These are phyloP conservation scores for Candida bentonensis DNA, from an alignment of 805 yeast species.

Conservation along the genomic window DNA sequence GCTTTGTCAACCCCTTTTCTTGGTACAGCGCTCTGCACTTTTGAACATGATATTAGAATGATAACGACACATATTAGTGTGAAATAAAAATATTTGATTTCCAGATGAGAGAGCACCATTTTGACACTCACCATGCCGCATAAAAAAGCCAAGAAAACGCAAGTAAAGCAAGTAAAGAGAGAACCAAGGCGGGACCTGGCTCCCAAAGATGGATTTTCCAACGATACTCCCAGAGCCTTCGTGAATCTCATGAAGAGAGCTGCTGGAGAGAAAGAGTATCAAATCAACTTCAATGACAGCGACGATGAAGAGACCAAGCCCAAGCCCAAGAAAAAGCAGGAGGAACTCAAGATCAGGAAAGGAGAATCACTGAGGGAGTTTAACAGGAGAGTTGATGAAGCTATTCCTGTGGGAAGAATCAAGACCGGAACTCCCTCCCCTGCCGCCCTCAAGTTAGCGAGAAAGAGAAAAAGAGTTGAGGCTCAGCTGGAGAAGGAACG, in stretches of 20 bases:
- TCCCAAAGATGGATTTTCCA: slow-evolving; percentile 11
- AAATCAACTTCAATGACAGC: slow-evolving; percentile 3
- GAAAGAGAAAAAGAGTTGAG: slow-evolving; percentile 14
- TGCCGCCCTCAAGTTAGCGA: slow-evolving; percentile 15
- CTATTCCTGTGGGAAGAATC: slow-evolving; percentile 26
- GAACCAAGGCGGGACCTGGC: slow-evolving; percentile 5
- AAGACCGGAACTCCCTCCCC: slow-evolving; percentile 19
- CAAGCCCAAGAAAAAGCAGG: slow-evolving; percentile 1
- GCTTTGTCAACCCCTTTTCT: no score
- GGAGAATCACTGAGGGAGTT: slow-evolving; percentile 28
- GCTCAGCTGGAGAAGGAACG: slow-evolving; percentile 14
- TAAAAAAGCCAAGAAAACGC: slow-evolving; percentile 11
- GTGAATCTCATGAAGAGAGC: slow-evolving; percentile 16
- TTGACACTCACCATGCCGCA: slow-evolving; percentile 9
- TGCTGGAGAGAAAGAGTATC: slow-evolving; percentile 4
- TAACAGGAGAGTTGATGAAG: slow-evolving; percentile 25
- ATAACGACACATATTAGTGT: no score
- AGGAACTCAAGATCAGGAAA: slow-evolving; percentile 15
- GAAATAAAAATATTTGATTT: no score
- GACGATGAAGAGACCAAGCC: slow-evolving; percentile 3
- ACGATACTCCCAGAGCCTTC: slow-evolving; percentile 23
- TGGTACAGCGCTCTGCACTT: no score
- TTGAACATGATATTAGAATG: no score
- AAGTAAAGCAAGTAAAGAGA: slow-evolving; percentile 8
- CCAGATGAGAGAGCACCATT: no score